Evolutionary conservation across 352 stramenopile species (phyloP), one percentile per base, ranked within the genome.

Genomic region (Globisporangium polare): DNA sequence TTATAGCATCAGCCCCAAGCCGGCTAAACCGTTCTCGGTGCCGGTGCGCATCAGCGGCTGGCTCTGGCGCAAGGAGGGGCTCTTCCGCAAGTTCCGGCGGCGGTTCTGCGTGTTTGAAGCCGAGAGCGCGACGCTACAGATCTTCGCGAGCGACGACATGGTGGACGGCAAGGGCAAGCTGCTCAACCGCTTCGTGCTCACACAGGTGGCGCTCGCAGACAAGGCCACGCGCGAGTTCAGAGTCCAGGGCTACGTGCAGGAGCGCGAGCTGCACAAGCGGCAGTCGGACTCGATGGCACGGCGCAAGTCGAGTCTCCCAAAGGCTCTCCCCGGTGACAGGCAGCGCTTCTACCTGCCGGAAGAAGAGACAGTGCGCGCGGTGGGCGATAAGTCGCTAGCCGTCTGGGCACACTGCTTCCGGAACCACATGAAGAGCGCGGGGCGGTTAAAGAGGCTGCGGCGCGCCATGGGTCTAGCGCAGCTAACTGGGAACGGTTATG

Each of bases 371-470:
- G 63, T 89, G 22, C 73, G 75, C 12, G 66, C 77, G 0, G 77
- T 89, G 33, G 80, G 73, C 43, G 46, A 54, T 6, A 87, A 87
- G 45, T 51, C 71, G 3, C 66, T 71, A 12, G 72, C 59, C 8
- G 72, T 89, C 15, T 89, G 75, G 80, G 63, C 73, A 17, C 80
- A 89, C 61, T 89, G 80, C 64, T 83, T 89, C 24, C 80, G 77
- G 57, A 73, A 81, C 50, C 75, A 87, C 49, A 80, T 86, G 77
- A 78, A 77, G 55, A 82, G 77, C 56, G 74, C 83, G 49, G 42
- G 53, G 13, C 56, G 58, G 13, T 35, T 56, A 35, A 31, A 51
- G 39, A 37, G 49, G 1, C 37, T 63, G 33, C 46, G 18, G 29
- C 56, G 46, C 29, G 20, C 26, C 26, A 39, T 54, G 49, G 49